Evolutionary conservation across 2,329 filamentous ascomycete species (phyloP), one percentile per base, ranked within the genome.

Genomic region (Ceratocystis harringtonii): DNA sequence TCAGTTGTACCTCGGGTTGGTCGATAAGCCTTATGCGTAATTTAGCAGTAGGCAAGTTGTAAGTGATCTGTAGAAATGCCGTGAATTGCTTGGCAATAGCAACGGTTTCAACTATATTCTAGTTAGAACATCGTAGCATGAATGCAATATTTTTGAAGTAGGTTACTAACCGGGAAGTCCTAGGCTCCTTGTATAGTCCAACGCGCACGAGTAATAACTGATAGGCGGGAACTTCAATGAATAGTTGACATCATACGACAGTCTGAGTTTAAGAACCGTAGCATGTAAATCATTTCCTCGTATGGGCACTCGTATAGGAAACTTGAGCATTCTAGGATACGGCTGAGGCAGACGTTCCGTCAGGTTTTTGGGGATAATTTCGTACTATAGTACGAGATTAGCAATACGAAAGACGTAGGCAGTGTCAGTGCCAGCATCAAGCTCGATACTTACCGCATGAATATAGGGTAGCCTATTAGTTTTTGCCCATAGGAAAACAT

Each of bases 1-100:
- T 78, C 0, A 96, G 76, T 55, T 88, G 82, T 5, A 89, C 78
- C 71, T 97, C 94, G 0, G 94, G 90, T 68, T 87, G 81, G 62
- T 84, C 78, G 17, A 85, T 62, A 3, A 68, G 30, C 52, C 66
- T 67, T 19, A 68, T 65, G 4, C 68, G 65, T 32, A 17, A 17
- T 58, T 66, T 68, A 10, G 50, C 22, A 19, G 65, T 61, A 22
- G 64, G 64, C 17, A 66, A 43, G 12, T 15, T 25, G 52, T 66
- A 64, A 5, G 44, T 64, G 12, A 66, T n/a, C 12, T 41, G 30
- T 7, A 68, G 62, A 41, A 62, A 50, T 2, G 62, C 36, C 22
- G 61, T 57, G 28, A 68, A 43, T 15, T 64, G 64, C 32, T 62
- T 65, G 17, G 64, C 55, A 10, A 68, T 41, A 19, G 52, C 28